Evolutionary conservation across 495 filamentous ascomycete genomes (phyloP), one percentile per base, ranked within the genome.

Genomic region (Penicillium turbatum): DNA sequence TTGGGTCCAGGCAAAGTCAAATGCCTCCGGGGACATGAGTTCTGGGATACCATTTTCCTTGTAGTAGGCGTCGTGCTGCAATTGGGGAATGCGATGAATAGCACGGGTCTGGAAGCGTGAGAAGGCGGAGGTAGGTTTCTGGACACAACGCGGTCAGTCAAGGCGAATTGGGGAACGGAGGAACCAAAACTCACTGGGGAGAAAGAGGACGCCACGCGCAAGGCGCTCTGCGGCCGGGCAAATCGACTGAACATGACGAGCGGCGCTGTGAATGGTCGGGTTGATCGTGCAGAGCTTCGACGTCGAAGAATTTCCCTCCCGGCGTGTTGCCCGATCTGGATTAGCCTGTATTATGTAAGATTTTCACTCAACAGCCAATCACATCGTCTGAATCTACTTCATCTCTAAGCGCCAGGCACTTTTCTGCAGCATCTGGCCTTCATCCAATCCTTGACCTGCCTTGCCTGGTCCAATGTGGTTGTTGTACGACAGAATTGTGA

Each of bases 1-100:
- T 60, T 90, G 73, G 17, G 76, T 86, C 89, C 90, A 98, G 30
- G 91, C 79, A 12, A 87, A 80, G 48, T 86, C 74, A 66, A 86
- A 90, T 10, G 77, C 88, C 36, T 74, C 72, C 1, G 79, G 70
- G 0, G 84, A 82, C 46, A 95, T 72, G 39, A 96, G 74, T 7
- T 80, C 82, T 13, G 82, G 78, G 9, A 95, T 72, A 41, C 86
- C 89, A 54, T 88, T 57, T 49, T 79, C 56, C 40, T 71, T 64
- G 55, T 80, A 83, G 29, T 63, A 44, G 6, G 63, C 52, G 31
- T 84, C 69, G 63, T 87, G 77, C 8, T 71, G 64, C 60, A 95
- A 79, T 39, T 65, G 53, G 8, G 86, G 86, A 19, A 90, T 67
- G 24, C 63, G 51, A 55, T 92, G 88, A 16, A 75, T 32, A 52